Evolutionary conservation across 441 rosid genomes (phyloP).

Genomic region (Arabidopsis hybrid): DNA sequence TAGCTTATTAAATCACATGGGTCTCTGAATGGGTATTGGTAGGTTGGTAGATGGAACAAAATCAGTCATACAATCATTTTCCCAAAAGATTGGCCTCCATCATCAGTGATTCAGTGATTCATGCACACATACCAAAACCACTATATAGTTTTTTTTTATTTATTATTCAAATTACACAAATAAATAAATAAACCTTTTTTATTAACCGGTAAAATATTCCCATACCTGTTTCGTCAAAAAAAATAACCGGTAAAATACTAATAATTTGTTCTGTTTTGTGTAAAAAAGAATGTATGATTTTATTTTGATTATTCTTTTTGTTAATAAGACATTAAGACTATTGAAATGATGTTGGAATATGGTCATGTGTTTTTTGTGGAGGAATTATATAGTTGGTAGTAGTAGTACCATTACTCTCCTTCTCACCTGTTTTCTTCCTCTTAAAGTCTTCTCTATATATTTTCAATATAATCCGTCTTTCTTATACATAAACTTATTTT

Average conservation of each 20-base stretch:
- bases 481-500: slow-evolving; percentile 5
- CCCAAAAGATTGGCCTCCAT: slow-evolving; percentile 34
- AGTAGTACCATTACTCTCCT: not conserved
- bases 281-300: too few relatives aligned
- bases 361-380: slow-evolving; percentile 45
- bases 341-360: slow-evolving; percentile 23
- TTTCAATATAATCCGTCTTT: slow-evolving; percentile 11
- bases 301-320: too few relatives aligned
- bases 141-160: not conserved
- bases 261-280: not conserved
- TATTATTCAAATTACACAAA: not conserved
- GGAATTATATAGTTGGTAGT: slow-evolving; percentile 32
- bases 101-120: slow-evolving; percentile 3
- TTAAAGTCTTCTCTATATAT: slow-evolving; percentile 22
- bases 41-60: slow-evolving; percentile 47
- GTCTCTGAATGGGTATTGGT: slow-evolving; percentile 32
- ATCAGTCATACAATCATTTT: slow-evolving; percentile 26
- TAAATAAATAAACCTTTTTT: not conserved
- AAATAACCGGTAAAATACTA: too few relatives aligned
- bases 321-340: too few relatives aligned
- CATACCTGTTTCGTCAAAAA: too few relatives aligned
- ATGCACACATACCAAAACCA: slow-evolving; percentile 29
- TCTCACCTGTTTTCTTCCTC: slow-evolving; percentile 40
- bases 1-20: slow-evolving; percentile 41
- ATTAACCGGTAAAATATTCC: too few relatives aligned